Evolutionary conservation across 148 eudicot genomes (phyloP).

Genomic region (Persicaria tinctoria): DNA sequence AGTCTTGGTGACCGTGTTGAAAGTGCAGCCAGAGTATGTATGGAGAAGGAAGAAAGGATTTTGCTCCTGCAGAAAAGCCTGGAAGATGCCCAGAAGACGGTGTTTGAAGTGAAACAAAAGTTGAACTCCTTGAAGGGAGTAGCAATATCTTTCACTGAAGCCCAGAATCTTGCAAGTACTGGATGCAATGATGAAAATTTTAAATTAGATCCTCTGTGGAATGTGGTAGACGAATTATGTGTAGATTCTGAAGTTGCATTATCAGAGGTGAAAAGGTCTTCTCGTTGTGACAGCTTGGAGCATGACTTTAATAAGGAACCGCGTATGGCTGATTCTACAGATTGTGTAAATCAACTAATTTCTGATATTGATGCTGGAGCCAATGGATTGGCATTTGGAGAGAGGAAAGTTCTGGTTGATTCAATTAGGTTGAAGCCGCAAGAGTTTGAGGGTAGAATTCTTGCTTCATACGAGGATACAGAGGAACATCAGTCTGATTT

Average conservation of each 20-base stretch:
- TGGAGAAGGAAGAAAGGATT: constrained; percentile 54
- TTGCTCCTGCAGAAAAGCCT: constrained; percentile 37
- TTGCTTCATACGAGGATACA: background rate
- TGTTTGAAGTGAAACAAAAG: constrained; percentile 40
- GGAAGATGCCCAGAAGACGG: constrained; percentile 43
- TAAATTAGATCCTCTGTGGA: constrained; percentile 11
- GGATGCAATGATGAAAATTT: constrained; percentile 9
- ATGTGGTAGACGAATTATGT: constrained; percentile 14
- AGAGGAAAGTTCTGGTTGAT: background rate
- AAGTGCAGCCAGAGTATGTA: constrained; percentile 42
- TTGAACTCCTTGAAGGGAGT: constrained; percentile 48
- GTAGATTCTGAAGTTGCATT: constrained; percentile 15
- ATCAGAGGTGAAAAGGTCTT: constrained; percentile 10
- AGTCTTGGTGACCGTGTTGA: constrained; percentile 45
- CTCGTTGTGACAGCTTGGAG: background rate
- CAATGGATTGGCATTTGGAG: background rate
- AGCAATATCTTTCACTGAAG: constrained; percentile 43
- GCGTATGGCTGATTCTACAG: constrained; percentile 2
- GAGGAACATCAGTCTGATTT: constrained; percentile 7
- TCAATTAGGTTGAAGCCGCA: background rate
- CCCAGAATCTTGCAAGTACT: constrained; percentile 24
- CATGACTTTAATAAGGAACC: constrained; percentile 7
- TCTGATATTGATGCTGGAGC: background rate
- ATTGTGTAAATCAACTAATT: background rate
- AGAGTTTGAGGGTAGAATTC: background rate